Conservation (phyloP, 139 green algal genomes). For the Auxenochlorella pyrenoidosa region DNA sequence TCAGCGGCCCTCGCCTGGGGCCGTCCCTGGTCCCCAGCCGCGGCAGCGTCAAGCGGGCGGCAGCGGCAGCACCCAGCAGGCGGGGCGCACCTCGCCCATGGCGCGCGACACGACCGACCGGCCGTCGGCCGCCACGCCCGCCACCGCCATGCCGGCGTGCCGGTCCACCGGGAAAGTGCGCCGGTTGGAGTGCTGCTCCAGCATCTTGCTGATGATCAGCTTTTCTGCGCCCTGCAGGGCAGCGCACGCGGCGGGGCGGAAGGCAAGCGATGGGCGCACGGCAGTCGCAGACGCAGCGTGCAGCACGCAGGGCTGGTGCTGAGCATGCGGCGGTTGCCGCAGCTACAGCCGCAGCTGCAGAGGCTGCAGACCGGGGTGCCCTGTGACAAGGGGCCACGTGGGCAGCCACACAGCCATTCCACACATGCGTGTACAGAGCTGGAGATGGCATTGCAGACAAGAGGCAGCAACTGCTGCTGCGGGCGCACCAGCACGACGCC, state of each 20-base stretch:
- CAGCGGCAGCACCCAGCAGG: neutral
- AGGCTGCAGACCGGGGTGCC: too few species aligned
- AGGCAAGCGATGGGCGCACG: neutral
- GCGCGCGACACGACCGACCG: slow-evolving; percentile 89
- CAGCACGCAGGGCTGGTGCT: neutral
- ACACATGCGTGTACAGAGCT: too few species aligned
- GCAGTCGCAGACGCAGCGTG: too few species aligned
- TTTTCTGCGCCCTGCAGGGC: slow-evolving; percentile 90
- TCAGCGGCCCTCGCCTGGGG: too few species aligned
- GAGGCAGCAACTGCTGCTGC: neutral
- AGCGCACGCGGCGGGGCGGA: neutral
- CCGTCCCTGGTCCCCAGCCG: too few species aligned
- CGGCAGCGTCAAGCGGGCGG: too few species aligned
- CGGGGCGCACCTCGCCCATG: slow-evolving; percentile 63
- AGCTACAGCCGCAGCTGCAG: neutral
- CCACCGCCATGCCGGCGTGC: slow-evolving; percentile 88
- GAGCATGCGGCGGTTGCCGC: neutral
- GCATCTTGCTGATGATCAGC: slow-evolving; percentile 95
- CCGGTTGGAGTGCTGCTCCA: slow-evolving; percentile 90
- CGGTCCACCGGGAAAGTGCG: slow-evolving; percentile 87
- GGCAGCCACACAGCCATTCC: too few species aligned
- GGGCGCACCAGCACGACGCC: slow-evolving; percentile 94
- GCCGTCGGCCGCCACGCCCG: slow-evolving; percentile 84
- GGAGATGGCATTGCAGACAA: too few species aligned
- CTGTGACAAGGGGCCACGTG: too few species aligned